These are phyloP conservation scores for Dothideomycetes sp. DNA, from an alignment of 2,329 filamentous ascomycete species.

Conservation along the genomic window DNA sequence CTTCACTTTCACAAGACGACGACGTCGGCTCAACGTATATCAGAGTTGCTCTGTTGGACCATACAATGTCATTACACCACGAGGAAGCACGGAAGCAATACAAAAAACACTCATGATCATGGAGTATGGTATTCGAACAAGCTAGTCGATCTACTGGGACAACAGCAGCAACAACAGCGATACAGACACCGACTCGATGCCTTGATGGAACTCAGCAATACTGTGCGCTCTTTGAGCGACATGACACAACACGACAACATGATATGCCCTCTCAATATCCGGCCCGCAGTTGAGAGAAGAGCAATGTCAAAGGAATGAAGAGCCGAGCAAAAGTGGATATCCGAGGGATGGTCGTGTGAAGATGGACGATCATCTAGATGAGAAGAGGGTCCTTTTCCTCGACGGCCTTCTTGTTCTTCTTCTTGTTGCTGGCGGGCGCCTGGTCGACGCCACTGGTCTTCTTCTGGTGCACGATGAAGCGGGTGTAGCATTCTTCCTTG, in stretches of 20 bases:
- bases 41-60: too few relatives aligned
- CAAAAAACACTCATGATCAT: too few relatives aligned
- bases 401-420: constrained; percentile 52
- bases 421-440: constrained; percentile 40
- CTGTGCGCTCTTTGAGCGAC: constrained; percentile 7
- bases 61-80: too few relatives aligned
- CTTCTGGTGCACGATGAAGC: constrained; percentile 77
- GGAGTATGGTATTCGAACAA: too few relatives aligned
- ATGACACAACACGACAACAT: neutral
- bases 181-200: too few relatives aligned
- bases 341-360: neutral
- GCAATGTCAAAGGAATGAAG: constrained; percentile 7
- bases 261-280: constrained; percentile 7
- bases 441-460: constrained; percentile 49
- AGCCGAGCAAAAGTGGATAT: constrained; percentile 9
- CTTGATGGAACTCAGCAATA: too few relatives aligned
- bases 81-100: too few relatives aligned
- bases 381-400: constrained; percentile 18
- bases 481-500: constrained; percentile 82
- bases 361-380: constrained; percentile 1
- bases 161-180: too few relatives aligned
- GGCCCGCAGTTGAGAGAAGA: constrained; percentile 11
- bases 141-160: too few relatives aligned
- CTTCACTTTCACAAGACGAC: too few relatives aligned
- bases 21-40: too few relatives aligned